Evolutionary conservation across 352 stramenopile genomes (phyloP), one percentile per base, ranked within the genome.

Genomic region (Phytophthora hibernalis): DNA sequence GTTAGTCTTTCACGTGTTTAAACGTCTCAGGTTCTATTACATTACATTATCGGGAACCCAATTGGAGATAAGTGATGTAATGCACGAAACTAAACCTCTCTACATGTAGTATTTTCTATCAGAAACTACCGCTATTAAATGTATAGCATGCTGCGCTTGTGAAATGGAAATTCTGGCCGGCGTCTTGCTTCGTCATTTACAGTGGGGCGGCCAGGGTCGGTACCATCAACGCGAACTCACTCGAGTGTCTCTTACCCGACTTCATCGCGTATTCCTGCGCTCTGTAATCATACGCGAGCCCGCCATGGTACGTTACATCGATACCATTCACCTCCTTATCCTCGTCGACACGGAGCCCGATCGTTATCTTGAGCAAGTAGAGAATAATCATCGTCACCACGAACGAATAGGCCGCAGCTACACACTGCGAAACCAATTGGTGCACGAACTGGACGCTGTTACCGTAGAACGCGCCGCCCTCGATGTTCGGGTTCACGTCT

Each of bases 251-350:
- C 33, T 64, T 70, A 18, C 30, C 54, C 16, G 21, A 15, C 54
- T 70, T 65, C 47, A 33, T 40, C 16, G 44, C 37, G 20, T 60
- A 43, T 7, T 70, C 62, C 18, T 70, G 61, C 60, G 52, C 56
- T 44, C 67, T 77, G 65, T 81, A 77, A 58, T 86, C 78, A 60
- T 94, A 94, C 1, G 83, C 86, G 16, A 75, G 70, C 10, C 84
- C 86, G 16, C 84, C 86, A 64, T 93, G 86, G 65, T 93, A 91
- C 31, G 82, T 87, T 16, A 93, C 63, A 59, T 95, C 87, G 22
- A 95, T 82, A 37, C 87, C 87, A 52, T 85, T 87, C 24, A 91
- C 75, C 48, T 95, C 87, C 63, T 89, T 92, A 42, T 91, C 85
- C 33, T 88, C 83, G 24, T 83, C 79, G n/a, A 93, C 83, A 13